These are phyloP conservation scores for Tetraselmis striata DNA, from an alignment of 139 green algal genomes.

Conservation along the genomic window DNA sequence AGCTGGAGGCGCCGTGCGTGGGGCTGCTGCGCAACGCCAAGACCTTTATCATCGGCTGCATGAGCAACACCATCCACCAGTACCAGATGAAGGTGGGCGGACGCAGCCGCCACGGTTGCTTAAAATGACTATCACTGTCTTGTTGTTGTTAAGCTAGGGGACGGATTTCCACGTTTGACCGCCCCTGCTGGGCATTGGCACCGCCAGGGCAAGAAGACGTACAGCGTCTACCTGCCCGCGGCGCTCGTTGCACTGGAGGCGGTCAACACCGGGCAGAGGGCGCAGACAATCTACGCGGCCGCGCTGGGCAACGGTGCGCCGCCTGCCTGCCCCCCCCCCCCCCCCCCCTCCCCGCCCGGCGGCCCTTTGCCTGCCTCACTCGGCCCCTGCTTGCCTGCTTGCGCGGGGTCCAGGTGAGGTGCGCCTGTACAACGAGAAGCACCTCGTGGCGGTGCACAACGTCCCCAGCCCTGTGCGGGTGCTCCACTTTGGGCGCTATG, in stretches of 20 bases:
- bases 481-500: constrained; percentile 55
- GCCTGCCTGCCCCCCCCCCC: not conserved
- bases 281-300: not conserved
- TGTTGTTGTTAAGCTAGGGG: too few species aligned
- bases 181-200: too few species aligned
- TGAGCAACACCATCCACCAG: constrained; percentile 58
- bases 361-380: not conserved
- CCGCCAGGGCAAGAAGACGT: constrained; percentile 48
- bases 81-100: constrained; percentile 44
- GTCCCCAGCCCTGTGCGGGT: constrained; percentile 32
- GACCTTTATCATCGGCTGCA: constrained; percentile 54
- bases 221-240: constrained; percentile 57
- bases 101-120: constrained; percentile 13
- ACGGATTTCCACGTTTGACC: too few species aligned
- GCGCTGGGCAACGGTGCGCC: constrained; percentile 49
- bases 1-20: constrained; percentile 49
- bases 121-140: not conserved
- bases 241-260: constrained; percentile 13
- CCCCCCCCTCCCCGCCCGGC: not conserved
- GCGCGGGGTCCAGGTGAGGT: constrained; percentile 35
- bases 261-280: not conserved
- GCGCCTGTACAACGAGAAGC: constrained; percentile 62
- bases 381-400: not conserved
- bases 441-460: constrained; percentile 39
- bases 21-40: constrained; percentile 35